Conservation (phyloP, 1,284 basidiomycete species). For the Sanghuangporus weigelae region DNA sequence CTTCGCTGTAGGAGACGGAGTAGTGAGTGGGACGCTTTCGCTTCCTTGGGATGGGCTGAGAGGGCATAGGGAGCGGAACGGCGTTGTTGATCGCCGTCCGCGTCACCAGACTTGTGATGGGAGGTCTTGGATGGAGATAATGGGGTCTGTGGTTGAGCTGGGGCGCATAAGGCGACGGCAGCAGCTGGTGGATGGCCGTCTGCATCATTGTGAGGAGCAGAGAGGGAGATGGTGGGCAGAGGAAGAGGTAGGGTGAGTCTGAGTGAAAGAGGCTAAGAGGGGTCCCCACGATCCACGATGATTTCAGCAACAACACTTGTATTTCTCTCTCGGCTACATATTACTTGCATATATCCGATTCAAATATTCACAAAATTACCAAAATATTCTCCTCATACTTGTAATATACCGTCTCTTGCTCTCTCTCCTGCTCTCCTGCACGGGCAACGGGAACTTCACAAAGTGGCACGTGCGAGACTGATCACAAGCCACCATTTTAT, state of each 20-base stretch:
- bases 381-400: too few species aligned
- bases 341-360: neutral
- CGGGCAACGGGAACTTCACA: neutral
- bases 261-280: conserved; percentile 8
- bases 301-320: neutral
- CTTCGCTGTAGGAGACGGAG: conserved; percentile 77
- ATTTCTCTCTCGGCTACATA: neutral
- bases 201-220: conserved; percentile 44
- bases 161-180: conserved; percentile 39
- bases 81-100: conserved; percentile 26
- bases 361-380: neutral
- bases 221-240: conserved; percentile 32
- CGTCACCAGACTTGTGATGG: conserved; percentile 23
- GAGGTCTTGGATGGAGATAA: conserved; percentile 34
- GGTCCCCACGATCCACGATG: conserved; percentile 5
- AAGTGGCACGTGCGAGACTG: neutral
- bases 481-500: neutral
- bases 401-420: too few species aligned
- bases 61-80: conserved; percentile 39
- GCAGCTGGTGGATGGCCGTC: conserved; percentile 58
- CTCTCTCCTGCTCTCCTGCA: neutral
- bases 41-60: conserved; percentile 65
- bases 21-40: conserved; percentile 75
- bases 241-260: conserved; percentile 26
- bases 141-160: conserved; percentile 1